Conservation (phyloP, 331 rosid species). For the Saraca asoca region DNA sequence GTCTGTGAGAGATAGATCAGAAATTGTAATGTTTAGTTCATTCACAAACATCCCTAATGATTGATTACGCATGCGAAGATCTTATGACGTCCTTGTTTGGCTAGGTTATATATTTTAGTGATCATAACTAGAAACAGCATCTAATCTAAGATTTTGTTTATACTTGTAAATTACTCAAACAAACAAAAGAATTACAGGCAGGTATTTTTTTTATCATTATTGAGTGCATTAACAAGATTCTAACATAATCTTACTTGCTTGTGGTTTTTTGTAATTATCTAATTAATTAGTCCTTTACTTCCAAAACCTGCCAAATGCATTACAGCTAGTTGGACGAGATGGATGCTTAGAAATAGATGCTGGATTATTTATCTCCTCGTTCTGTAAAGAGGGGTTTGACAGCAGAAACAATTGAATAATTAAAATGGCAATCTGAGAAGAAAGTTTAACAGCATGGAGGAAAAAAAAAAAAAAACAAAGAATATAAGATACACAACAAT, state of each 20-base stretch:
- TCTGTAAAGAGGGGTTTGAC: slow-evolving; percentile 30
- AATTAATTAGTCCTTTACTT: too few relatives aligned
- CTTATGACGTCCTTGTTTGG: neutral
- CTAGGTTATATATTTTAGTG: neutral
- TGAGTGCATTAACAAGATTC: too few relatives aligned
- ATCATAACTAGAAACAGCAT: neutral
- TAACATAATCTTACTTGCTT: too few relatives aligned
- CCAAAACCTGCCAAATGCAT: slow-evolving; percentile 70
- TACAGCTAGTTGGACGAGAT: slow-evolving; percentile 66
- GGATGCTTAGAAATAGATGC: slow-evolving; percentile 65
- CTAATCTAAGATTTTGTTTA: too few relatives aligned
- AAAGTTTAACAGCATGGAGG: neutral
- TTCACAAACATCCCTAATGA: too few relatives aligned
- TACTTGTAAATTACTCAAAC: too few relatives aligned
- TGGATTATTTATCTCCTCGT: slow-evolving; percentile 69
- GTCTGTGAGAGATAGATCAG: too few relatives aligned
- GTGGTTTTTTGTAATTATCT: too few relatives aligned
- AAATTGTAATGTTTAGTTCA: too few relatives aligned
- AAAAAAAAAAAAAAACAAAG: neutral
- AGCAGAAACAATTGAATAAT: slow-evolving; percentile 38
- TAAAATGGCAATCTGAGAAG: slow-evolving; percentile 2
- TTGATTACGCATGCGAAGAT: too few relatives aligned
- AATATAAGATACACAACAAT: slow-evolving; percentile 12
- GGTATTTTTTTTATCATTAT: too few relatives aligned
- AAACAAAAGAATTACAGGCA: too few relatives aligned